phyloP scores from a whole-genome alignment of 2,329 filamentous ascomycete genomes.

The Xylariaceae sp. region DNA sequence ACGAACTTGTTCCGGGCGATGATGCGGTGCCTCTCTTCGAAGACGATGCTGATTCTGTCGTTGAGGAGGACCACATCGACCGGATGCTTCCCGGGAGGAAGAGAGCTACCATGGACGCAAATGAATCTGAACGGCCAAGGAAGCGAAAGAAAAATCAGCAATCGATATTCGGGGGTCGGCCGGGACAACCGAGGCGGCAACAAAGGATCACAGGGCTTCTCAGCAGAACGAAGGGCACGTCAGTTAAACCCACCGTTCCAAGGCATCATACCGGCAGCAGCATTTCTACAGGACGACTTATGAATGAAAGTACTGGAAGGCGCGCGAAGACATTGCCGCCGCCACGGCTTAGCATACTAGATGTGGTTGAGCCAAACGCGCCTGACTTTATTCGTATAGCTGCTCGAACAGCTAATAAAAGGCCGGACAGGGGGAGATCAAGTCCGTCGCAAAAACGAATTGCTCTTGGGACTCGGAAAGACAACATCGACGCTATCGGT shows the following conservation, averaged over 20 bases:
- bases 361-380: constrained; percentile 55
- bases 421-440: constrained; percentile 53
- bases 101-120: constrained; percentile 38
- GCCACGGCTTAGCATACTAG: constrained; percentile 63
- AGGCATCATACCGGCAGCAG: constrained; percentile 1
- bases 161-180: constrained; percentile 35
- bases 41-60: constrained; percentile 43
- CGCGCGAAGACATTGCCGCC: constrained; percentile 28
- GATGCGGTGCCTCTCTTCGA: constrained; percentile 28
- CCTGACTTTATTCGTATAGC: constrained; percentile 65
- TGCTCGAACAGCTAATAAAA: constrained; percentile 56
- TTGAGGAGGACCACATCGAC: constrained; percentile 58
- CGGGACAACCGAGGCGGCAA: constrained; percentile 31
- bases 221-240: constrained; percentile 23
- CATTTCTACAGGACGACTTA: constrained; percentile 6
- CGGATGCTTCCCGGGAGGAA: constrained; percentile 51
- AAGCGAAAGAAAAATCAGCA: constrained; percentile 39
- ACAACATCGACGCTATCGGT: constrained; percentile 60
- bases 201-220: constrained; percentile 37
- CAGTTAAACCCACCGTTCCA: constrained; percentile 1
- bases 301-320: constrained; percentile 13
- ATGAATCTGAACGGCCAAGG: constrained; percentile 29
- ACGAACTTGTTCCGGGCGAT: constrained; percentile 6
- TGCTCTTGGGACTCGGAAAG: constrained; percentile 60
- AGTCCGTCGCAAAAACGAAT: constrained; percentile 61